Conservation (phyloP, 2,329 filamentous ascomycete genomes). For the Endothia cerciana region DNA sequence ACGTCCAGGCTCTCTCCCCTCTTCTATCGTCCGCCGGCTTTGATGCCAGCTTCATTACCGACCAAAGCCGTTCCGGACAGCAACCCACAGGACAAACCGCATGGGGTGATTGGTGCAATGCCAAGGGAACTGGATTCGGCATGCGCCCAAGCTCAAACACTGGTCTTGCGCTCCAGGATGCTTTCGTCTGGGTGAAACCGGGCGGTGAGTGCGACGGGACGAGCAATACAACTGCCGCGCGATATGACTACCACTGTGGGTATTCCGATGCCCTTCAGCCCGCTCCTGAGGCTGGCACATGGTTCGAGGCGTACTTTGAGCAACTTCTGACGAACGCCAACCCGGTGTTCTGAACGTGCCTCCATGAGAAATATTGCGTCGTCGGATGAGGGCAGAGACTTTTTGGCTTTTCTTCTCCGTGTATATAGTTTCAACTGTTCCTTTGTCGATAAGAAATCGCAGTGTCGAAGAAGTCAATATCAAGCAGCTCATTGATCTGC, state of each 20-base stretch:
- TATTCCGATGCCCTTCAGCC: slow-evolving; percentile 59
- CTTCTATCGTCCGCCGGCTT: slow-evolving; percentile 56
- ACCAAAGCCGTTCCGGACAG: slow-evolving; percentile 57
- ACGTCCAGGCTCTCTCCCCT: slow-evolving; percentile 65
- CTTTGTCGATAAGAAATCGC: slow-evolving; percentile 13
- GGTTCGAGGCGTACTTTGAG: slow-evolving; percentile 67
- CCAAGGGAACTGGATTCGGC: slow-evolving; percentile 60
- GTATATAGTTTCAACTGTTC: slow-evolving; percentile 23
- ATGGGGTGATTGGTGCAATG: slow-evolving; percentile 73
- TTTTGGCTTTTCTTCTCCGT: slow-evolving; percentile 9
- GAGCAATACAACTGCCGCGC: slow-evolving; percentile 50
- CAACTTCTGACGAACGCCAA: slow-evolving; percentile 60
- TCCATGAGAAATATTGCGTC: background rate
- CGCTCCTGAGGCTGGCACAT: slow-evolving; percentile 70
- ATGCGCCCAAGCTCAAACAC: slow-evolving; percentile 66
- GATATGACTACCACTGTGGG: slow-evolving; percentile 60
- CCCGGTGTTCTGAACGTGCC: slow-evolving; percentile 50
- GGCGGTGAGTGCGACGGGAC: slow-evolving; percentile 62
- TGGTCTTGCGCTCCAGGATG: slow-evolving; percentile 61
- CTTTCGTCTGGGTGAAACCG: slow-evolving; percentile 74
- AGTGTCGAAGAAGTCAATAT: background rate
- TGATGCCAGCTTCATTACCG: slow-evolving; percentile 53
- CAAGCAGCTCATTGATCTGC: slow-evolving; percentile 9
- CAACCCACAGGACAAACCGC: slow-evolving; percentile 64
- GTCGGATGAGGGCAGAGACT: background rate